phyloP scores from a whole-genome alignment of 2,329 filamentous ascomycete genomes.

The Apiospora koreana region DNA sequence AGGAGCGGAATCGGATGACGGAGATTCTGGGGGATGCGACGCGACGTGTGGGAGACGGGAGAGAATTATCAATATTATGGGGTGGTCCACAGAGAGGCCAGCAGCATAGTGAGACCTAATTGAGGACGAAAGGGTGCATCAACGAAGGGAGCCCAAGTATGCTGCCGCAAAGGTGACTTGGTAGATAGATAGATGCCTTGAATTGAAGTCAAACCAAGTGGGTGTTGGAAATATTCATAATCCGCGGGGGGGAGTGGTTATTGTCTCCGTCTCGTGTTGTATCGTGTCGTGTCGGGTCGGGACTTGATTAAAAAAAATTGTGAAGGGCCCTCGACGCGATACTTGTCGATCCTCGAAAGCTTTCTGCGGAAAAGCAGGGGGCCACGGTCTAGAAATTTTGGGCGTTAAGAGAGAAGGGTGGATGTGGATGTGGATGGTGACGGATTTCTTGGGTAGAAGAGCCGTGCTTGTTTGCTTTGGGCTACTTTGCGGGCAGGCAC shows the following conservation, averaged over 20 bases:
- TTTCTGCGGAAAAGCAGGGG: constrained; percentile 10
- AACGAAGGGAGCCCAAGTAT: background rate
- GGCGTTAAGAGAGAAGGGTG: constrained; percentile 3
- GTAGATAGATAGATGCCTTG: background rate
- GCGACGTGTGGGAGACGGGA: constrained; percentile 19
- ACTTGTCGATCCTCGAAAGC: constrained; percentile 11
- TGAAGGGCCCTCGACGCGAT: constrained; percentile 9
- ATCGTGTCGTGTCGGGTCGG: background rate
- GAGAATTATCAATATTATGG: constrained; percentile 10
- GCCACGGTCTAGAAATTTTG: constrained; percentile 2
- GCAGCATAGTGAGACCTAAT: constrained; percentile 4
- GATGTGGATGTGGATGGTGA: background rate
- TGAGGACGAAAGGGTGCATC: background rate
- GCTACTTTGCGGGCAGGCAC: background rate
- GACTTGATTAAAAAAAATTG: background rate
- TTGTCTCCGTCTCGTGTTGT: background rate
- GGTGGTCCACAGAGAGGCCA: constrained; percentile 3
- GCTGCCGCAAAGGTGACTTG: background rate
- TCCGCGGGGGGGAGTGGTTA: background rate
- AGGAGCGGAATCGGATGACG: background rate
- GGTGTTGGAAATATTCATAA: background rate
- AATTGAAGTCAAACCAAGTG: background rate
- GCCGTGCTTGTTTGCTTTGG: constrained; percentile 4
- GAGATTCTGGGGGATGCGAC: constrained; percentile 15
- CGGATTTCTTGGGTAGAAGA: background rate